Base-by-base conservation (phyloP, 2,329 filamentous ascomycete species). In the Magnaporthiopsis rhizophila region DNA sequence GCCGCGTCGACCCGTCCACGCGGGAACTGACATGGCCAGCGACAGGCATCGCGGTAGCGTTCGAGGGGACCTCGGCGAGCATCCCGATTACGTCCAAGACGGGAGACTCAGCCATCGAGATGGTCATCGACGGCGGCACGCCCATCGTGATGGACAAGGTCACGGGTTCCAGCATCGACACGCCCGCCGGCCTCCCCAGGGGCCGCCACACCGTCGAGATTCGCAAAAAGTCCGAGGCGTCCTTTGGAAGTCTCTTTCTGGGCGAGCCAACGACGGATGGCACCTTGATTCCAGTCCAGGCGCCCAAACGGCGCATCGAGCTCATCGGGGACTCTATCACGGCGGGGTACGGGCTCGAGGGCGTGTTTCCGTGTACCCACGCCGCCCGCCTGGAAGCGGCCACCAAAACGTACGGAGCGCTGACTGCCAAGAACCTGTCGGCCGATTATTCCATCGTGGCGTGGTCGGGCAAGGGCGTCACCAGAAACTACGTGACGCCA, bases 251-350 rank as follows among this genome's bases (percentile, higher is more conserved):
- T 58, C 69, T 77, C 5, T 71, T 71, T 45, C 67, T 77, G 34
- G 72, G 73, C 64, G 64, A 68, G 21, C 66, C 71, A 11, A 71
- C 65, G 36, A 68, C 67, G 3, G 61, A 69, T 57, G 62, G 64
- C 11, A 61, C 67, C 32, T 53, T 62, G 45, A 21, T 62, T 2
- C 50, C 50, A 8, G 58, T 59, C 24, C 61, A 65, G 9, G 65
- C 65, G 0, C 70, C 72, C 3, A 69, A 68, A 12, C 75, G 74
- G 30, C 74, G 74, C 65, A 79, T 80, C 57, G 77, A 80, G 66
- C 69, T 79, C 59, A 77, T 80, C 34, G 78, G 78, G 11, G 78
- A 80, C 69, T 79, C 77, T 30, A 80, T 80, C 66, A 76, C 72
- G 2, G 78, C 78, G 4, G 78, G 77, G 3, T 80, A 80, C 65